Conservation (phyloP, 116 monocot genomes). For the Trichopus zeylanicus region DNA sequence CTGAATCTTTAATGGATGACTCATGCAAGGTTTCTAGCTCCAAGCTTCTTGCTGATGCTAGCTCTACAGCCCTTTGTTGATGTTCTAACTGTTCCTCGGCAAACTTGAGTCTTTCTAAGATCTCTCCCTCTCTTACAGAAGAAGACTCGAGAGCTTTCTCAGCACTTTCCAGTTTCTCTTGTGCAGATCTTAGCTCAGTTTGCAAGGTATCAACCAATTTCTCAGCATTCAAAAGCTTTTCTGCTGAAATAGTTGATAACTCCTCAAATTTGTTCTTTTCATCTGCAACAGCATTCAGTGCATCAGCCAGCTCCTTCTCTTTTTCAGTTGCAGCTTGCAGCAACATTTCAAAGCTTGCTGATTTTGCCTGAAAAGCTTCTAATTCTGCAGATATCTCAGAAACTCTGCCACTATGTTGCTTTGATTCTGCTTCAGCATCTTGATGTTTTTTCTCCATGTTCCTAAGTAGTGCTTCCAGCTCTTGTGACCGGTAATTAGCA, state of each 20-base stretch:
- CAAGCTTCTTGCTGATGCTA: conserved; percentile 41
- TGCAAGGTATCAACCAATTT: conserved; percentile 38
- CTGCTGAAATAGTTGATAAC: conserved; percentile 18
- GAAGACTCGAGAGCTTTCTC: conserved; percentile 45
- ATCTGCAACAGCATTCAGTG: conserved; percentile 31
- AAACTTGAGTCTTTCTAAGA: conserved; percentile 43
- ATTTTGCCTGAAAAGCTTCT: conserved; percentile 48
- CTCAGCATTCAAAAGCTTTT: conserved; percentile 52
- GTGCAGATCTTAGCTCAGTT: conserved; percentile 32
- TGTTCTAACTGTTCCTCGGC: conserved; percentile 62
- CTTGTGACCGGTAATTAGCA: conserved; percentile 22
- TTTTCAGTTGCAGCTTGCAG: conserved; percentile 53
- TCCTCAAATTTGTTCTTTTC: conserved; percentile 69
- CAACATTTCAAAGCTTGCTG: conserved; percentile 37
- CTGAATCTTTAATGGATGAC: conserved; percentile 50
- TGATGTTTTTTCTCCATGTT: conserved; percentile 22
- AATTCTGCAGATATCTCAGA: conserved; percentile 49
- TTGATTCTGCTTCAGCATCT: conserved; percentile 43
- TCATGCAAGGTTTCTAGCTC: conserved; percentile 53
- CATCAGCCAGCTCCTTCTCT: conserved; percentile 52
- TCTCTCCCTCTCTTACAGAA: conserved; percentile 43
- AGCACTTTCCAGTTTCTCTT: conserved; percentile 34
- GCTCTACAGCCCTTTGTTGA: conserved; percentile 29
- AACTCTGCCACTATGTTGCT: conserved; percentile 23
- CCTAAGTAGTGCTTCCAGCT: conserved; percentile 44